Conservation (phyloP, 1,284 basidiomycete genomes). For the Afroboletus lepidellus region DNA sequence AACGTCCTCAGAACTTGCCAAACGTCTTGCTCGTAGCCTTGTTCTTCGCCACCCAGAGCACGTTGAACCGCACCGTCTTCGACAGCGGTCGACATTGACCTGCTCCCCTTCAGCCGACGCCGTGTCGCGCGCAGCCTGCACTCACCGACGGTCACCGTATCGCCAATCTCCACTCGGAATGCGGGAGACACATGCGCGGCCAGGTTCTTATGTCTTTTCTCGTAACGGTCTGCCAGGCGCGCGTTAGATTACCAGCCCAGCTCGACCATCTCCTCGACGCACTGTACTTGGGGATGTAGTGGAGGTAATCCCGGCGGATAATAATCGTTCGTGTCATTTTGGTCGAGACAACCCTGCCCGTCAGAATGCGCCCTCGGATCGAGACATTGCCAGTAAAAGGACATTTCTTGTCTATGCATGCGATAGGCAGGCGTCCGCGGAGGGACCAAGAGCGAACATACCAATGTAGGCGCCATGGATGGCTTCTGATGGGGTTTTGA, state of each 20-base stretch:
- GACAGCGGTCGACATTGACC: constrained; percentile 98
- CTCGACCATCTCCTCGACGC: constrained; percentile 25
- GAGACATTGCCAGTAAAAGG: constrained; percentile 95
- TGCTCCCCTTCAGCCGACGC: constrained; percentile 27
- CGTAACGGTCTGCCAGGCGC: constrained; percentile 74
- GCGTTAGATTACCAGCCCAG: constrained; percentile 12
- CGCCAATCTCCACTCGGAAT: constrained; percentile 94
- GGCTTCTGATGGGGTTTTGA: constrained; percentile 96
- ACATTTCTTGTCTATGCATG: constrained; percentile 92
- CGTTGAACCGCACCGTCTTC: constrained; percentile 99
- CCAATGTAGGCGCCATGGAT: constrained; percentile 97
- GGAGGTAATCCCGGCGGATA: constrained; percentile 98
- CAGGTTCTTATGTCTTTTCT: constrained; percentile 98
- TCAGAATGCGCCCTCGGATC: constrained; percentile 98
- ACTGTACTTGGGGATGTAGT: constrained; percentile 99
- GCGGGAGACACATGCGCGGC: constrained; percentile 96
- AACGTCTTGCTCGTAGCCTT: constrained; percentile 88
- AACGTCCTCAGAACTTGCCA: constrained; percentile 79
- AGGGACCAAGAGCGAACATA: constrained; percentile 41
- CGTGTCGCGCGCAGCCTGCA: constrained; percentile 20
- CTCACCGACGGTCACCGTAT: constrained; percentile 93
- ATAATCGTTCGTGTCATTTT: constrained; percentile 99
- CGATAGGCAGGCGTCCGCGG: constrained; percentile 3
- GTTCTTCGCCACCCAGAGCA: constrained; percentile 88
- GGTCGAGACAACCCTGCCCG: constrained; percentile 95